Conservation (phyloP, 352 stramenopile species). For the Phytophthora pseudosyringae region DNA sequence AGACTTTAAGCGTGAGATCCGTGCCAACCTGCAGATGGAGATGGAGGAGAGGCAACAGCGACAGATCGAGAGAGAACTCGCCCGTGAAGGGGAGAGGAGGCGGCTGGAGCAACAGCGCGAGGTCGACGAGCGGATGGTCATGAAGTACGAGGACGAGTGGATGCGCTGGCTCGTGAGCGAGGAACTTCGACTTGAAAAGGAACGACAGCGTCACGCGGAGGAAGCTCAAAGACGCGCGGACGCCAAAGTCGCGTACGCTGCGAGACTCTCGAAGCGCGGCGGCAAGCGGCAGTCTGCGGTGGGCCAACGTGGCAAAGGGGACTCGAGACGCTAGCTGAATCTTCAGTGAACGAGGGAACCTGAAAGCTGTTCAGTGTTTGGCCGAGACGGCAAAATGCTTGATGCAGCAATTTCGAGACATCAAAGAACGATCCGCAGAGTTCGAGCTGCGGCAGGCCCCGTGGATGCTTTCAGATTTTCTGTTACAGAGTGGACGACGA, state of each 20-base stretch:
- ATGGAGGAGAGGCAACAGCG: conserved; percentile 67
- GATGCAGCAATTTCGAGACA: too few species aligned
- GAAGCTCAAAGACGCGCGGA: conserved; percentile 47
- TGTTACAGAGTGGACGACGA: too few species aligned
- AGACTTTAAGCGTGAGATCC: conserved; percentile 69
- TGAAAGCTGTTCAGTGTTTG: too few species aligned
- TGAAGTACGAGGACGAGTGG: conserved; percentile 79
- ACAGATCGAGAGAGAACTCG: conserved; percentile 54
- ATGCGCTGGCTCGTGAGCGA: conserved; percentile 65
- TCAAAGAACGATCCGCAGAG: too few species aligned
- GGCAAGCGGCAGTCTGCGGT: conserved; percentile 50
- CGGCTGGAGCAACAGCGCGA: conserved; percentile 52
- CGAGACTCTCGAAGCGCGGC: conserved; percentile 58
- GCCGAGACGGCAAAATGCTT: too few species aligned
- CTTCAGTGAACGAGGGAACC: too few species aligned
- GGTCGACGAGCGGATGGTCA: conserved; percentile 56
- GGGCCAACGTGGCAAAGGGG: conserved; percentile 23
- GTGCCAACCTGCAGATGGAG: conserved; percentile 64
- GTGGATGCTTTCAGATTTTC: too few species aligned
- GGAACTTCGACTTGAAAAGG: conserved; percentile 49
- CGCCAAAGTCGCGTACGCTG: conserved; percentile 60
- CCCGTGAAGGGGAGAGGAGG: conserved; percentile 40
- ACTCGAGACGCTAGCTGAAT: conserved; percentile 4
- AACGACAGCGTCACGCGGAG: conserved; percentile 46
- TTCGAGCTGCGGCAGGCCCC: too few species aligned